Percentiles rank a stretch among this genome's conserved stretches.
These are phyloP conservation scores for Ochetophila trinervis DNA, from an alignment of 306 rosid species.

Conservation along the genomic window DNA sequence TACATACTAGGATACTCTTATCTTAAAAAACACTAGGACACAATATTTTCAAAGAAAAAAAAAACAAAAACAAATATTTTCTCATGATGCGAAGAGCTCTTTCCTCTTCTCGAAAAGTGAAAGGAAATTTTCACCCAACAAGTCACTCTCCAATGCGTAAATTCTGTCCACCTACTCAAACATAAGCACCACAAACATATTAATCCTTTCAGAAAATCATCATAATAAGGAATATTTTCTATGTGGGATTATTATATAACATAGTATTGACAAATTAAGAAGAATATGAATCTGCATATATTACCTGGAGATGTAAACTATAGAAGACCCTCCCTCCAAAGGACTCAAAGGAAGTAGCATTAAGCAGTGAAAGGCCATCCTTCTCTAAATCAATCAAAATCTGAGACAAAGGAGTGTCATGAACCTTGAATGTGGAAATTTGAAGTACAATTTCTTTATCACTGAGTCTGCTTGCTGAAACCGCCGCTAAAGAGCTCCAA, in stretches of 20 bases:
- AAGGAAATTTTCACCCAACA: slow-evolving; percentile 17
- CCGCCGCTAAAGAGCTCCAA: slow-evolving; percentile 30
- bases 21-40: too few relatives aligned
- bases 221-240: too few relatives aligned
- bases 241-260: not conserved
- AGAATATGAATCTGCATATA: not conserved
- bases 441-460: slow-evolving; percentile 52
- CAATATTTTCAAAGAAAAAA: too few relatives aligned
- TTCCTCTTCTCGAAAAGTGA: not conserved
- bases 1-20: too few relatives aligned
- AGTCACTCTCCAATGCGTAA: slow-evolving; percentile 15
- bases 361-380: slow-evolving; percentile 38
- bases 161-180: slow-evolving; percentile 17
- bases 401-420: slow-evolving; percentile 38
- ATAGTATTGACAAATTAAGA: not conserved
- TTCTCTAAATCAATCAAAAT: slow-evolving; percentile 48
- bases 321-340: slow-evolving; percentile 50
- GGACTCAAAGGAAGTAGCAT: slow-evolving; percentile 58
- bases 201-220: too few relatives aligned
- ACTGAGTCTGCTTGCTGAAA: slow-evolving; percentile 46
- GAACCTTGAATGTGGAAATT: slow-evolving; percentile 33
- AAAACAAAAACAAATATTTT: too few relatives aligned
- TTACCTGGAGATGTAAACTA: slow-evolving; percentile 52
- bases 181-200: too few relatives aligned
- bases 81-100: not conserved